Evolutionary conservation across 176 grass and related monocot genomes (phyloP).

Genomic region (Poa pratensis): DNA sequence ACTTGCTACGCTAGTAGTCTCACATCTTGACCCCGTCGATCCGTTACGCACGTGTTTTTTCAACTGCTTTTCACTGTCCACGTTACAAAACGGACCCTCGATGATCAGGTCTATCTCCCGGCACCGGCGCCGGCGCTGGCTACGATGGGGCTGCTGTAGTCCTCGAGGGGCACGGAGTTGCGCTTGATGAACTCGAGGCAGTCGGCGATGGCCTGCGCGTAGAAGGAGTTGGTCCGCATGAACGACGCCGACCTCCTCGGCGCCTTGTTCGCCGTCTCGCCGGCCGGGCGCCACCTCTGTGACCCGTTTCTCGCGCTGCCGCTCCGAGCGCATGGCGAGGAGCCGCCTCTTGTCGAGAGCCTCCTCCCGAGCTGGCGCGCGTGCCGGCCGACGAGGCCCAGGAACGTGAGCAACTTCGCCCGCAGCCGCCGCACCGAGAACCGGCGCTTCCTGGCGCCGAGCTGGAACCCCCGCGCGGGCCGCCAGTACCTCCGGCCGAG

Average conservation of each 20-base stretch:
- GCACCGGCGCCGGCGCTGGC: not conserved
- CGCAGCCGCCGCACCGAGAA: constrained; percentile 67
- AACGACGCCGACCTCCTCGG: constrained; percentile 35
- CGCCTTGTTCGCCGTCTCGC: not conserved
- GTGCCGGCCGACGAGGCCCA: constrained; percentile 56
- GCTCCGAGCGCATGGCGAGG: constrained; percentile 5
- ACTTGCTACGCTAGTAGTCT: no score
- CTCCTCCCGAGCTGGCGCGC: constrained; percentile 47
- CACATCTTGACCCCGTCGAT: no score
- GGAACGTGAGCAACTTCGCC: constrained; percentile 47
- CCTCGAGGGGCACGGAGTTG: constrained; percentile 64
- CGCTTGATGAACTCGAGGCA: constrained; percentile 93
- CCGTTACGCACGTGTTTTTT: no score
- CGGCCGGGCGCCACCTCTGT: not conserved
- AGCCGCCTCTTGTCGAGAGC: not conserved
- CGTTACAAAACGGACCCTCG: not conserved
- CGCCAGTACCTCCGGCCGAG: no score
- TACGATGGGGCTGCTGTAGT: constrained; percentile 38
- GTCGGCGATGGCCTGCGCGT: constrained; percentile 83
- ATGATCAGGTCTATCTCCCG: not conserved
- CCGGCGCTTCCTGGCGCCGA: constrained; percentile 42
- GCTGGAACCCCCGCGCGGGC: constrained; percentile 56
- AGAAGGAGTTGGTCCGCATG: constrained; percentile 74
- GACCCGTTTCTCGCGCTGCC: constrained; percentile 51
- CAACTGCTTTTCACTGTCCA: no score